phyloP scores from a whole-genome alignment of 2,329 filamentous ascomycete species.

The Exophiala sp. region DNA sequence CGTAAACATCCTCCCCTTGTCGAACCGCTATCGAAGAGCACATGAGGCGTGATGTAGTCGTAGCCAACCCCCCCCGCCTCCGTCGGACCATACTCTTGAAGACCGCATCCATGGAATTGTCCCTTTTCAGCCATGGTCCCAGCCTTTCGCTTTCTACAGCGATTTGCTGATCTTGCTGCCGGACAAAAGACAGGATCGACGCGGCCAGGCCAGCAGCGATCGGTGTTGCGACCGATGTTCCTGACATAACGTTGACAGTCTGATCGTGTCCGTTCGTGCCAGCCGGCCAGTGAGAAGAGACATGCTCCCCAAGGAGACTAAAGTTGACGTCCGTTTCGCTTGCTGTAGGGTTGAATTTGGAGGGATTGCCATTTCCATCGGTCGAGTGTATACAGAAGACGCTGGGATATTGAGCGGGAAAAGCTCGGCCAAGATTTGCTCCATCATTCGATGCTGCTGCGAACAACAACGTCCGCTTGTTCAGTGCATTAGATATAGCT shows the following conservation, averaged over 20 bases:
- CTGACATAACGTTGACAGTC: conserved; percentile 2
- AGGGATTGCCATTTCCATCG: conserved; percentile 10
- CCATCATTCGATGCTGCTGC: conserved; percentile 20
- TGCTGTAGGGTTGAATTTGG: conserved; percentile 8
- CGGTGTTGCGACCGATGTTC: conserved; percentile 8
- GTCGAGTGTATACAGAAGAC: conserved; percentile 11
- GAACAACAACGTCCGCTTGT: conserved; percentile 14
- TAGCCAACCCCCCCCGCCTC: conserved; percentile 7
- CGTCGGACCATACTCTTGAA: conserved; percentile 8
- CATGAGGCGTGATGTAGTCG: conserved; percentile 8
- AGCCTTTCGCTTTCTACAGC: conserved; percentile 6
- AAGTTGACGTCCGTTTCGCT: conserved; percentile 9
- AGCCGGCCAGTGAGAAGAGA: conserved; percentile 5
- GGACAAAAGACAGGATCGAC: conserved; percentile 5
- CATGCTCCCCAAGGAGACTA: conserved; percentile 3
- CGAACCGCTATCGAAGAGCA: conserved; percentile 8
- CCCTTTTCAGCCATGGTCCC: conserved; percentile 5
- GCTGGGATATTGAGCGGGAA: conserved; percentile 7
- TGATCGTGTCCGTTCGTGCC: conserved; percentile 4
- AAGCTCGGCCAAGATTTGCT: conserved; percentile 3
- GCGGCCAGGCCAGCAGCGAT: conserved; percentile 9
- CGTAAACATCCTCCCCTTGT: conserved; percentile 7
- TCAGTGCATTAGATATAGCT: conserved; percentile 9
- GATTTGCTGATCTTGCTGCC: conserved; percentile 4
- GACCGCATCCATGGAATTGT: conserved; percentile 8